Conservation (phyloP, 2,329 filamentous ascomycete species). For the Fonsecaea monophora region DNA sequence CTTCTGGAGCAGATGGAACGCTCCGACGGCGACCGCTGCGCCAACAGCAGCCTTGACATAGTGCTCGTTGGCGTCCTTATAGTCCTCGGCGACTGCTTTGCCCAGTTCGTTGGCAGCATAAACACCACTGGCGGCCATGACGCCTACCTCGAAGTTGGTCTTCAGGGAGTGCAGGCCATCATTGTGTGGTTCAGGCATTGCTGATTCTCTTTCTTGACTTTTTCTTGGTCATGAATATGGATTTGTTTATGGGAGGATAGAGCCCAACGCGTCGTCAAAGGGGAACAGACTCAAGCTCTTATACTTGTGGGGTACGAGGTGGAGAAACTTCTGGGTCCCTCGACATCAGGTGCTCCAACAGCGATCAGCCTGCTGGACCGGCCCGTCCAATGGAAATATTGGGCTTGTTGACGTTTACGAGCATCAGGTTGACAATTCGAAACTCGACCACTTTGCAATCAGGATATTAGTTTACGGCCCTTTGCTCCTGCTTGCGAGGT, state of each 20-base stretch:
- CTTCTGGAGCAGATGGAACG: constrained; percentile 10
- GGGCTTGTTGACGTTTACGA: neutral
- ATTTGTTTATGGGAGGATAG: neutral
- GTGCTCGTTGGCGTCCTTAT: constrained; percentile 10
- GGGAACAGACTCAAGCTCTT: neutral
- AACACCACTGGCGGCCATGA: neutral
- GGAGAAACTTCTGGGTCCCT: constrained; percentile 1
- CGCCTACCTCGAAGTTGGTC: constrained; percentile 1
- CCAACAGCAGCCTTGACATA: constrained; percentile 14
- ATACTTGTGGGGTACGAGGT: constrained; percentile 2
- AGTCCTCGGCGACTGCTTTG: constrained; percentile 12
- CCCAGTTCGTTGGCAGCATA: constrained; percentile 17
- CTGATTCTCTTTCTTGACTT: neutral
- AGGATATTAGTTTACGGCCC: neutral
- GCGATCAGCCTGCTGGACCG: neutral
- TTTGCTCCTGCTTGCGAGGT: neutral
- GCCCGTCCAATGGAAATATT: neutral
- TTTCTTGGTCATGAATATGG: neutral
- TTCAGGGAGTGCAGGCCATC: constrained; percentile 2
- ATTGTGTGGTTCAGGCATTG: constrained; percentile 7
- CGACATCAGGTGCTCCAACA: constrained; percentile 1
- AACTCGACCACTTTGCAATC: neutral
- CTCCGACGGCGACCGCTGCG: constrained; percentile 13
- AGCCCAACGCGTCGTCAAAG: neutral
- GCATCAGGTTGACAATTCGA: neutral